A percentile compares a stretch with the other conserved stretches of the same genome.
Evolutionary conservation across 73 alveolate genomes (phyloP).

Genomic region (Tetrahymena malaccensis): DNA sequence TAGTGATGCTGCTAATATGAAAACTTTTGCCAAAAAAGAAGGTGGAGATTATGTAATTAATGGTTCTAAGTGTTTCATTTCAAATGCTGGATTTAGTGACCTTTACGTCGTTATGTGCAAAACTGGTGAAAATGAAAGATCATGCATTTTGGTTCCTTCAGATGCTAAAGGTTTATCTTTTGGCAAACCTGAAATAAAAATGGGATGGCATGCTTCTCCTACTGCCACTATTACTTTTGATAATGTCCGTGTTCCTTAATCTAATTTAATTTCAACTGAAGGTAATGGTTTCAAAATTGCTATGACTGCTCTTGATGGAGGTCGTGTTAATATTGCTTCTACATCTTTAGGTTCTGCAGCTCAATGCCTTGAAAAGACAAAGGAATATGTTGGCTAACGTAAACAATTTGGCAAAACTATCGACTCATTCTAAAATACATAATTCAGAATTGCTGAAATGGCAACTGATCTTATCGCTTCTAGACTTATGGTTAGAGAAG

Average conservation of each 20-base stretch:
- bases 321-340: conserved; percentile 75
- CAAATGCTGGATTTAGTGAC: conserved; percentile 72
- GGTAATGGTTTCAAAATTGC: conserved; percentile 88
- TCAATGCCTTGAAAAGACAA: conserved; percentile 50
- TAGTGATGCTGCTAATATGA: conserved; percentile 73
- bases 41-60: conserved; percentile 72
- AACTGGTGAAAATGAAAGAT: conserved; percentile 74
- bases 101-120: conserved; percentile 61
- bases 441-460: conserved; percentile 70
- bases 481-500: conserved; percentile 76
- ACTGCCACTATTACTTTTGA: conserved; percentile 62
- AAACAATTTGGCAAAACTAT: conserved; percentile 67
- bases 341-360: conserved; percentile 82
- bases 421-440: conserved; percentile 45
- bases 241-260: conserved; percentile 70
- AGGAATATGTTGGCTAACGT: conserved; percentile 55
- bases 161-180: conserved; percentile 66
- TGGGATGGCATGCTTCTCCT: conserved; percentile 86
- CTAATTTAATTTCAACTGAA: conserved; percentile 48
- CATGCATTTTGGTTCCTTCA: conserved; percentile 61
- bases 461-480: conserved; percentile 68
- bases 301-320: conserved; percentile 83
- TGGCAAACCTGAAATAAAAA: conserved; percentile 64
- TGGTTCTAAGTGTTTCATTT: conserved; percentile 78
- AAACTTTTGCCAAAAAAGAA: conserved; percentile 53